phyloP scores from a whole-genome alignment of 495 filamentous ascomycete species.

The Aspergillus funiculosus region DNA sequence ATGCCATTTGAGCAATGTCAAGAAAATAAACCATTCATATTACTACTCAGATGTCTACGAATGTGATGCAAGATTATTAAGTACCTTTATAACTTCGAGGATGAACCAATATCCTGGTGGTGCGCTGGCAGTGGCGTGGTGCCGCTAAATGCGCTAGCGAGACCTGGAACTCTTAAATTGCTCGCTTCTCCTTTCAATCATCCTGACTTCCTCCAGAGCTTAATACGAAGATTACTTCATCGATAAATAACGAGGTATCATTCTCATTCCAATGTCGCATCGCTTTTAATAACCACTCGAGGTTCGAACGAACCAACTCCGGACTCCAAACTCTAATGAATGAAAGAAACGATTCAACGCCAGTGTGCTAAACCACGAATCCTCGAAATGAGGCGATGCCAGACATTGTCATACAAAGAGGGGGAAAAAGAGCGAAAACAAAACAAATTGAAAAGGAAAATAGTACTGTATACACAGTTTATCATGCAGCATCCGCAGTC shows the following conservation, averaged over 20 bases:
- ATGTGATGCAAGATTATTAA: too few species aligned
- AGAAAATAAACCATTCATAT: too few species aligned
- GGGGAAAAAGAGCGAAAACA: too few species aligned
- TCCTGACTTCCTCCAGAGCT: not conserved
- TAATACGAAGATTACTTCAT: not conserved
- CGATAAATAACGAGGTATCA: too few species aligned
- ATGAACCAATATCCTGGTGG: too few species aligned
- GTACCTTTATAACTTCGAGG: too few species aligned
- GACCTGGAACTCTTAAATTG: too few species aligned
- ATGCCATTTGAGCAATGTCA: too few species aligned
- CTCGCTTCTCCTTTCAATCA: too few species aligned
- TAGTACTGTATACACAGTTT: constrained; percentile 6
- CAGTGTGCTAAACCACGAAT: constrained; percentile 17
- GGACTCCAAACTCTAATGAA: constrained; percentile 9
- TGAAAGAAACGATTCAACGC: constrained; percentile 12
- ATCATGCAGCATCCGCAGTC: constrained; percentile 44
- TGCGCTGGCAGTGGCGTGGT: too few species aligned
- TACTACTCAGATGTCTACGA: too few species aligned
- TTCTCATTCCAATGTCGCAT: constrained; percentile 9
- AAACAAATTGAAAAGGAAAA: constrained; percentile 9
- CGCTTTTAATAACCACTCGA: constrained; percentile 4
- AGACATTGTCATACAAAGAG: not conserved
- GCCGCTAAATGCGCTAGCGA: too few species aligned
- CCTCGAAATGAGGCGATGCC: constrained; percentile 2
- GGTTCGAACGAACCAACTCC: constrained; percentile 2